Evolutionary conservation across 2,329 filamentous ascomycete genomes (phyloP), one percentile per base, ranked within the genome.

Genomic region (Tympanopsis confertula): DNA sequence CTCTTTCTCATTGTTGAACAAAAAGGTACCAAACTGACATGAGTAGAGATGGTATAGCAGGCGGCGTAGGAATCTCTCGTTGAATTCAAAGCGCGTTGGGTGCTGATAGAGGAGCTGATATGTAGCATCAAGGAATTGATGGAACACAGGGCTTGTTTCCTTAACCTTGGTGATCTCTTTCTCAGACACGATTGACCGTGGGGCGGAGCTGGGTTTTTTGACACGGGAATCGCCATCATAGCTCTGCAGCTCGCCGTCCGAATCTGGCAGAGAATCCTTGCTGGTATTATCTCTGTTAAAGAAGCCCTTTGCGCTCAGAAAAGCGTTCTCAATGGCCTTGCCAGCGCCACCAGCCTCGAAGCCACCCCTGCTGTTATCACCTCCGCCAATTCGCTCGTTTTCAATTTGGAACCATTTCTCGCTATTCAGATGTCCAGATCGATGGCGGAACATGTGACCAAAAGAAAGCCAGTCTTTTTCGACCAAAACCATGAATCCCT

Each of bases 401-500:
- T 95, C 86, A 19, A 86, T 74, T 14, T 76, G 69, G 53, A 98
- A 98, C 87, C 88, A 96, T 51, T 93, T 94, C 46, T 96, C 89
- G 45, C 85, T 85, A 51, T 79, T 86, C 39, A 96, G 62, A 48
- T 84, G 83, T 3, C 91, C 91, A 13, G 85, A 85, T n/a, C 91
- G 79, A 50, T 94, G 78, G 39, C 87, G 78, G 60, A 98, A 98
- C 81, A 94, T 95, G 59, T 98, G 89, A 2, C 91, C 91, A 61
- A 95, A 98, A 0, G 89, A 91, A 12, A 98, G 63, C 86, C 91
- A 98, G 53, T 98, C 91, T 56, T 98, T 98, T 58, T 98, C 91
- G 2, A 98, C 73, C 5, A 98, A 65, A 2, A 94, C 79, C 48
- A 96, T 88, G 57, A 96, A 98, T 1, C 91, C 91, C 47, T 95